Evolutionary conservation across 441 rosid species (phyloP).

Genomic region (Iberis amara): DNA sequence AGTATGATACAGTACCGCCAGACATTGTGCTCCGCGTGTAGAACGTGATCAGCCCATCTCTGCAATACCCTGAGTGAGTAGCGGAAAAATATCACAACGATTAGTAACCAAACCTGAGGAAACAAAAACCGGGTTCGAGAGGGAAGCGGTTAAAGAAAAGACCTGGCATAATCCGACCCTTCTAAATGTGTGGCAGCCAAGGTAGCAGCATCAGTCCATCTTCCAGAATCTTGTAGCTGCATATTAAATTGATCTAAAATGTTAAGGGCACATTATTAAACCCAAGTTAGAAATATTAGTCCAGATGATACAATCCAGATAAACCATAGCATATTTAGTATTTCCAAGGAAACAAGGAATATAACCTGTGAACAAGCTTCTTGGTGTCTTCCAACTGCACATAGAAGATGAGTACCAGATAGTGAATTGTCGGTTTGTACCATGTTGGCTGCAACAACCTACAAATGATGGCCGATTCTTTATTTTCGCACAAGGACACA

Average conservation of each 20-base stretch:
- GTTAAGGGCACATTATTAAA: background rate
- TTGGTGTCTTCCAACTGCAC: slow-evolving; percentile 95
- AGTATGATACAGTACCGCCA: slow-evolving; percentile 65
- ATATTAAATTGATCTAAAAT: slow-evolving; percentile 22
- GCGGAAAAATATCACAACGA: slow-evolving; percentile 5
- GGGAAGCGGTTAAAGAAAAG: background rate
- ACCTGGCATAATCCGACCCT: slow-evolving; percentile 99
- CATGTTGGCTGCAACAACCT: slow-evolving; percentile 98
- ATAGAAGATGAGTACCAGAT: slow-evolving; percentile 89
- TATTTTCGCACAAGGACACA: background rate
- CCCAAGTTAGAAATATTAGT: slow-evolving; percentile 3
- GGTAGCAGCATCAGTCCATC: slow-evolving; percentile 98
- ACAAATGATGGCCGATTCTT: background rate
- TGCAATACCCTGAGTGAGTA: slow-evolving; percentile 62
- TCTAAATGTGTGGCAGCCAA: slow-evolving; percentile 90
- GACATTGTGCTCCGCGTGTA: slow-evolving; percentile 67
- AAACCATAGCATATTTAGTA: slow-evolving; percentile 1
- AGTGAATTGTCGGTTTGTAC: slow-evolving; percentile 84
- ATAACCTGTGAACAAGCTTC: slow-evolving; percentile 98
- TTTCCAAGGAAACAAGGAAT: slow-evolving; percentile 19
- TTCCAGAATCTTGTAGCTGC: slow-evolving; percentile 98
- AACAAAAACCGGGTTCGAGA: background rate
- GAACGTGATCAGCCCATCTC: slow-evolving; percentile 91
- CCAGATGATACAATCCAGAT: background rate
- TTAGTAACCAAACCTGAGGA: background rate